phyloP scores from a whole-genome alignment of 2,329 filamentous ascomycete species.

The Colletotrichum falcatum region DNA sequence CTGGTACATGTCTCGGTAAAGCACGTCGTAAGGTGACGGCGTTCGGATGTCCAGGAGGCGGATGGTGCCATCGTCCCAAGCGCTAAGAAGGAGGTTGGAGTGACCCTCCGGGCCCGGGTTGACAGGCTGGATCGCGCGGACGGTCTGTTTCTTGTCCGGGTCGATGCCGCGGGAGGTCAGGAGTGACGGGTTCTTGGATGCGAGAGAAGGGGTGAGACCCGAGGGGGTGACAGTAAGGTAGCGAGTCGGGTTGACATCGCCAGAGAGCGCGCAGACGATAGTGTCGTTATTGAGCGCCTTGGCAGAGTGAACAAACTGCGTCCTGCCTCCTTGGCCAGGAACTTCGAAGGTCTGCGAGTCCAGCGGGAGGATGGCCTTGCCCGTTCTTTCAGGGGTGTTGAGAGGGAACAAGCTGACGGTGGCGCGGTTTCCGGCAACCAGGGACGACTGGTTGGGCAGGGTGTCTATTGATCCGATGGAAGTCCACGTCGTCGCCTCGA shows the following conservation, averaged over 20 bases:
- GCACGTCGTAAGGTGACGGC: slow-evolving; percentile 57
- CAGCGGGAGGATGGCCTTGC: background rate
- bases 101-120: slow-evolving; percentile 46
- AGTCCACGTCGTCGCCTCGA: slow-evolving; percentile 47
- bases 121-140: slow-evolving; percentile 61
- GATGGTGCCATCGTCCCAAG: slow-evolving; percentile 66
- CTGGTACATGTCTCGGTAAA: slow-evolving; percentile 67
- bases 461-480: slow-evolving; percentile 41
- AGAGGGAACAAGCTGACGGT: slow-evolving; percentile 41
- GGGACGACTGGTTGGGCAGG: slow-evolving; percentile 26
- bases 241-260: slow-evolving; percentile 56
- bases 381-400: slow-evolving; percentile 12
- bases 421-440: slow-evolving; percentile 39
- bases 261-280: slow-evolving; percentile 60
- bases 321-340: slow-evolving; percentile 42
- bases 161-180: slow-evolving; percentile 46
- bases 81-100: slow-evolving; percentile 59
- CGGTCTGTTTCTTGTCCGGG: slow-evolving; percentile 52
- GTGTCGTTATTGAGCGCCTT: slow-evolving; percentile 61
- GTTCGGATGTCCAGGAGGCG: slow-evolving; percentile 59
- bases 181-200: slow-evolving; percentile 49
- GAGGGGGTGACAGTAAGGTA: slow-evolving; percentile 60
- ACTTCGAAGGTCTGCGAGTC: slow-evolving; percentile 34
- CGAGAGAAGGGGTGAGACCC: slow-evolving; percentile 54
- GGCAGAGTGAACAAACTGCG: slow-evolving; percentile 47